A percentile compares a stretch with the other conserved stretches of the same genome.
These are phyloP conservation scores for Solanum neorickii DNA, from an alignment of 257 asterid genomes.

Conservation along the genomic window DNA sequence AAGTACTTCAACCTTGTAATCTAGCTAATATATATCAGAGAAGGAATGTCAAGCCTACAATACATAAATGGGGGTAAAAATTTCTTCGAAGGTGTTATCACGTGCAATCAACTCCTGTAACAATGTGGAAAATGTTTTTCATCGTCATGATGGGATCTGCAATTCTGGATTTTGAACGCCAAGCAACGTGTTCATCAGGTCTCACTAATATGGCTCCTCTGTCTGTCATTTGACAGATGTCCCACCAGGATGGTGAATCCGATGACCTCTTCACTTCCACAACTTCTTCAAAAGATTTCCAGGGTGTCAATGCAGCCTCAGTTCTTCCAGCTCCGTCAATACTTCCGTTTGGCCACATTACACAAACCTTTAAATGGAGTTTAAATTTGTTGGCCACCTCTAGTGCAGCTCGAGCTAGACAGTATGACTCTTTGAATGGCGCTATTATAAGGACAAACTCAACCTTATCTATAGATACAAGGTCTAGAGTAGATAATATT, in stretches of 20 bases:
- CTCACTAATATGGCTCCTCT: constrained; percentile 80
- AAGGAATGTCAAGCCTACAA: background rate
- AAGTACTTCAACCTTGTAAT: background rate
- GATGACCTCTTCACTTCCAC: constrained; percentile 29
- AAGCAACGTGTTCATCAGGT: constrained; percentile 90
- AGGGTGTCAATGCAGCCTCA: constrained; percentile 34
- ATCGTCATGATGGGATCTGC: constrained; percentile 29
- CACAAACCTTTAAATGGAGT: constrained; percentile 46
- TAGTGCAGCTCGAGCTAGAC: constrained; percentile 57
- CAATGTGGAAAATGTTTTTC: constrained; percentile 33
- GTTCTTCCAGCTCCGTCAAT: constrained; percentile 20
- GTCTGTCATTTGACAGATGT: constrained; percentile 55
- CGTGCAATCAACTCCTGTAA: constrained; percentile 21
- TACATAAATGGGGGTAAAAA: background rate
- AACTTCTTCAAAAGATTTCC: constrained; percentile 53
- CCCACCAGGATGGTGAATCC: constrained; percentile 73
- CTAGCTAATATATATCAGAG: background rate
- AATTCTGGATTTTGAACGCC: constrained; percentile 43
- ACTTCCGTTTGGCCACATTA: constrained; percentile 49
- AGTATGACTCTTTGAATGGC: constrained; percentile 54
- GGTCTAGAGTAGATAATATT: constrained; percentile 62
- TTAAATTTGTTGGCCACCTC: constrained; percentile 47
- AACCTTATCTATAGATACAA: constrained; percentile 37
- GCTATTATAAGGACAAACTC: constrained; percentile 82
- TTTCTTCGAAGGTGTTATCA: background rate